These are phyloP conservation scores for Pythium aquatile DNA, from an alignment of 352 stramenopile species.

Conservation along the genomic window DNA sequence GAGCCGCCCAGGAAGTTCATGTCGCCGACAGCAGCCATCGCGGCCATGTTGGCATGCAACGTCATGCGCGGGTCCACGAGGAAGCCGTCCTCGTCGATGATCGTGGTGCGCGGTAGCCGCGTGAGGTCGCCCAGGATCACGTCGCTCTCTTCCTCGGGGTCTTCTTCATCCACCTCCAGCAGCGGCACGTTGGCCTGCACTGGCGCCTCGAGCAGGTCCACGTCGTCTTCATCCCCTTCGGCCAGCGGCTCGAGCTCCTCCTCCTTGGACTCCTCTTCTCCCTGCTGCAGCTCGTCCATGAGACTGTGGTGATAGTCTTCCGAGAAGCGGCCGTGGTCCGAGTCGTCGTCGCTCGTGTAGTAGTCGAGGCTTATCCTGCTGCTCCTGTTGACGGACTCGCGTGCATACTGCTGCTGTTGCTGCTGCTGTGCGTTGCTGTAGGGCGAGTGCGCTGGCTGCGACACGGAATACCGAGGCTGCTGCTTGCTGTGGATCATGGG, in stretches of 20 bases:
- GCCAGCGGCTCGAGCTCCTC: constrained; percentile 16
- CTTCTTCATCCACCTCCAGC: constrained; percentile 30
- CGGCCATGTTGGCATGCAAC: constrained; percentile 8
- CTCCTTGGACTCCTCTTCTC: constrained; percentile 24
- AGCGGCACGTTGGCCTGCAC: constrained; percentile 18
- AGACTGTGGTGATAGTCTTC: constrained; percentile 25
- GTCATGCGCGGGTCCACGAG: constrained; percentile 15
- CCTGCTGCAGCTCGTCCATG: constrained; percentile 2
- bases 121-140: constrained; percentile 57
- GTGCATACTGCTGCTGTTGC: constrained; percentile 6
- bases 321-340: constrained; percentile 9
- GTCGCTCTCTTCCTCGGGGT: constrained; percentile 62
- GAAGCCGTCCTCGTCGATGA: constrained; percentile 68
- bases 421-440: background rate
- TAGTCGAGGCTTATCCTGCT: background rate
- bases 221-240: constrained; percentile 33
- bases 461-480: background rate
- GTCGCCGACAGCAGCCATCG: background rate
- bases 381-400: constrained; percentile 10
- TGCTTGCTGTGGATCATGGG: constrained; percentile 3
- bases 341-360: constrained; percentile 27
- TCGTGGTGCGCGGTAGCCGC: constrained; percentile 51
- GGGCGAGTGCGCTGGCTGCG: background rate
- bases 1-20: constrained; percentile 12
- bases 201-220: constrained; percentile 28